A percentile compares a stretch with the other conserved stretches of the same genome.
Evolutionary conservation across 1,284 basidiomycete species (phyloP).

Genomic region (Heterobasidion annosum): DNA sequence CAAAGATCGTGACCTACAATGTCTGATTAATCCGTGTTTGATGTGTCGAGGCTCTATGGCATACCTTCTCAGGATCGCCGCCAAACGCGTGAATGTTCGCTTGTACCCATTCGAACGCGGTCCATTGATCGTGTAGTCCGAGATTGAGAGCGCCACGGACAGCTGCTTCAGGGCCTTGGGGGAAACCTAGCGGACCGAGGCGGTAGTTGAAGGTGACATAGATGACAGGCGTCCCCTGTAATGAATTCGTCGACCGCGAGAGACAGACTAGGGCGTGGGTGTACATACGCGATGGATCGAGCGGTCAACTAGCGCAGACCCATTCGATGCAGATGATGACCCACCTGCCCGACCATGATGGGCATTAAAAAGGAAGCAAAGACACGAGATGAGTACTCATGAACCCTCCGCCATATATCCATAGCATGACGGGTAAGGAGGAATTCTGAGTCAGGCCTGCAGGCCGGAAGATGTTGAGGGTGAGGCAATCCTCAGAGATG

Average conservation of each 20-base stretch:
- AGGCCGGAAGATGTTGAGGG: constrained; percentile 36
- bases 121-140: constrained; percentile 33
- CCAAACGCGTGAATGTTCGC: constrained; percentile 36
- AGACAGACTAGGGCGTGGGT: neutral
- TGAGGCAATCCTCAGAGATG: constrained; percentile 36
- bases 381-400: neutral
- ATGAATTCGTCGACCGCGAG: neutral
- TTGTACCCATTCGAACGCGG: constrained; percentile 39
- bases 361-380: neutral
- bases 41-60: neutral
- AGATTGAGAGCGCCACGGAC: constrained; percentile 31
- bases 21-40: neutral
- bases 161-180: constrained; percentile 35
- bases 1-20: constrained; percentile 40
- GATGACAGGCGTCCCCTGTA: constrained; percentile 41
- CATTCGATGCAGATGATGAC: constrained; percentile 26
- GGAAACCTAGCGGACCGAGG: constrained; percentile 38
- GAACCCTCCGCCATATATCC: constrained; percentile 20
- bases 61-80: constrained; percentile 35
- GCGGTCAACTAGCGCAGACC: constrained; percentile 31
- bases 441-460: constrained; percentile 17
- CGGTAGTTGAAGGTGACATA: constrained; percentile 52
- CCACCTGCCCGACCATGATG: constrained; percentile 27
- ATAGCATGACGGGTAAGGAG: constrained; percentile 28
- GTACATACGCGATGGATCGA: constrained; percentile 31